phyloP scores from a whole-genome alignment of 2,329 filamentous ascomycete species.

The Phialophora macrospora region DNA sequence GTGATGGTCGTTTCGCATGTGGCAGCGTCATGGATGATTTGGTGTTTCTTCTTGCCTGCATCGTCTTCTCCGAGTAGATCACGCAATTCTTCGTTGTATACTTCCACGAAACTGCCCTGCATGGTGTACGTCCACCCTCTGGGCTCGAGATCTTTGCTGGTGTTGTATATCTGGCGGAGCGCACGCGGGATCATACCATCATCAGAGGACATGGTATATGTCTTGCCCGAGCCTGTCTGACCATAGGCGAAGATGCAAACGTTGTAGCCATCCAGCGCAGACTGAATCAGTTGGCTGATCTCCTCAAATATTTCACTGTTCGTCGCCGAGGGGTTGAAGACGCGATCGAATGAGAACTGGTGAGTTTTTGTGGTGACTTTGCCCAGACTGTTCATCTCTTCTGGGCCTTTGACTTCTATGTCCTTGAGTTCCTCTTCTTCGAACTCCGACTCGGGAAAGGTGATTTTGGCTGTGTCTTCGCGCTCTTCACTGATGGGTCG shows the following conservation, averaged over 20 bases:
- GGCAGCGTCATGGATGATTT: constrained; percentile 83
- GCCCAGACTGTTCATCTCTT: constrained; percentile 80
- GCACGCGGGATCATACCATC: constrained; percentile 96
- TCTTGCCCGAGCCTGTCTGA: constrained; percentile 96
- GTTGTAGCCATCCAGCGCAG: constrained; percentile 94
- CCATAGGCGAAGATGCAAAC: constrained; percentile 99
- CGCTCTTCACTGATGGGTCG: constrained; percentile 68
- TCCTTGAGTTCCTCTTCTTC: constrained; percentile 73
- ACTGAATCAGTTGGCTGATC: constrained; percentile 95
- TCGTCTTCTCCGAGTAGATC: constrained; percentile 78
- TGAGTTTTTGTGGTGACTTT: constrained; percentile 77
- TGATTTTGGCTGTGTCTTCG: constrained; percentile 72
- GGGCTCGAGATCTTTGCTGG: constrained; percentile 78
- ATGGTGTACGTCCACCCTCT: constrained; percentile 95
- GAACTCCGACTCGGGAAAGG: constrained; percentile 72
- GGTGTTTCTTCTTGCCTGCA: constrained; percentile 81
- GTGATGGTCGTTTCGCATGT: constrained; percentile 82
- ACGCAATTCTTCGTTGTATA: constrained; percentile 97
- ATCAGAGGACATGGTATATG: constrained; percentile 86
- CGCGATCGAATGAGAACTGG: constrained; percentile 88
- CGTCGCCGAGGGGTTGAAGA: constrained; percentile 76
- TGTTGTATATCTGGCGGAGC: constrained; percentile 90
- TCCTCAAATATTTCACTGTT: constrained; percentile 93
- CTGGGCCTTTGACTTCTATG: constrained; percentile 79
- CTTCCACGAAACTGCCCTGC: constrained; percentile 93